Conservation (phyloP, 345 rosid species). For the Salix caprea region DNA sequence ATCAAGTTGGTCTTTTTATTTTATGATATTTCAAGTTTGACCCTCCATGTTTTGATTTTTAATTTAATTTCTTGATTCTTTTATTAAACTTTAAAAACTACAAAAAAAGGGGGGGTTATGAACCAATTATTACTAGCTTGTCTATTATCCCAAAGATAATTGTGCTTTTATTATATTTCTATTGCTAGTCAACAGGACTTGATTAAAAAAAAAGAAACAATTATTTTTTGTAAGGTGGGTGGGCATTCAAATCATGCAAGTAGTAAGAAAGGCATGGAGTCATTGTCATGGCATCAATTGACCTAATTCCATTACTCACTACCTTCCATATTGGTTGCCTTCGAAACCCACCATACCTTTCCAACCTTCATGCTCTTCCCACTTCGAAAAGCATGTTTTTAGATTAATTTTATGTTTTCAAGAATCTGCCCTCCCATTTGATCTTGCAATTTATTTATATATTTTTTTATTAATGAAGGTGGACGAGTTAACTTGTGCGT, state of each 20-base stretch:
- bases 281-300: not conserved
- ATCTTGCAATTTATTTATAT: not conserved
- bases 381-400: not conserved
- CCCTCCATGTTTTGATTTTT: too few relatives aligned
- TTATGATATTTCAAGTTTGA: too few relatives aligned
- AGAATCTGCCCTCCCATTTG: too few relatives aligned
- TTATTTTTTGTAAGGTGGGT: conserved; percentile 9
- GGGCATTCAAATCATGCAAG: conserved; percentile 8
- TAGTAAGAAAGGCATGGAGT: conserved; percentile 1
- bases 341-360: not conserved
- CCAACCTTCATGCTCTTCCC: not conserved
- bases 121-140: not conserved
- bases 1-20: too few relatives aligned
- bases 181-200: not conserved
- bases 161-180: conserved; percentile 2
- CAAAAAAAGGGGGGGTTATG: too few relatives aligned
- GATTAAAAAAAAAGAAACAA: not conserved
- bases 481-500: rapidly evolving
- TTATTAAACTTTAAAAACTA: too few relatives aligned
- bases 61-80: too few relatives aligned
- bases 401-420: too few relatives aligned
- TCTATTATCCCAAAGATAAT: conserved; percentile 4
- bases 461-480: not conserved
- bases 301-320: not conserved
- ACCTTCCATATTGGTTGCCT: not conserved